These are phyloP conservation scores for maize (Zea mays) DNA, from an alignment of 176 grass and related monocot genomes.

Conservation along the genomic window Zm-B73-REFERENCE-NAM-5.0 NC_050104.1:149712501-149713000, in stretches of 20 bases:
- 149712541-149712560: constrained; percentile 54
- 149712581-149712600: constrained; percentile 60
- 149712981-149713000: neutral
- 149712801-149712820: constrained; percentile 92
- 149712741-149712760: constrained; percentile 52
- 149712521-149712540: constrained; percentile 54
- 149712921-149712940: neutral
- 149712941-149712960: neutral
- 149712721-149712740: constrained; percentile 10
- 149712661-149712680: constrained; percentile 1
- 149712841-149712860: constrained; percentile 67
- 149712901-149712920: neutral
- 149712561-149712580: constrained; percentile 50
- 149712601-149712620: constrained; percentile 69
- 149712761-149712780: constrained; percentile 98
- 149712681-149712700: constrained; percentile 36
- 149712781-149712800: constrained; percentile 98
- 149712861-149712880: constrained; percentile 24
- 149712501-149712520: constrained; percentile 61
- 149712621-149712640: constrained; percentile 92
- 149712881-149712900: constrained; percentile 5
- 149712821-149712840: constrained; percentile 97
- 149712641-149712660: constrained; percentile 85
- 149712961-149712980: neutral
- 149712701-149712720: neutral